Percentiles rank a stretch among this genome's conserved stretches.
Evolutionary conservation across 164 flowering plant species (phyloP).

Genomic region (Akebia trifoliata): DNA sequence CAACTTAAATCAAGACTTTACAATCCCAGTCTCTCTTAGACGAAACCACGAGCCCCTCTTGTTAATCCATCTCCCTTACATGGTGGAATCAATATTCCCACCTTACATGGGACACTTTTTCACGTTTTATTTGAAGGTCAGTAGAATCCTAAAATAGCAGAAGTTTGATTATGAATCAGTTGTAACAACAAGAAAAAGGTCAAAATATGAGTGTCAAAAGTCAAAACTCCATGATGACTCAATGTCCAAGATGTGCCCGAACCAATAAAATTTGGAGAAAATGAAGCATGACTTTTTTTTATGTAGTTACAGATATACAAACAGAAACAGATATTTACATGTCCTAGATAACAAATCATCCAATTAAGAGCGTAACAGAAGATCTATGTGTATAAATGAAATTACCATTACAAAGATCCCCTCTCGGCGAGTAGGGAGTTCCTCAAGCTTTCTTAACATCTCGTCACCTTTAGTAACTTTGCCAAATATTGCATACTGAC

Average conservation of each 20-base stretch:
- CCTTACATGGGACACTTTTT: too few species aligned
- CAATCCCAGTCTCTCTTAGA: background rate
- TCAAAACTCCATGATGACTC: background rate
- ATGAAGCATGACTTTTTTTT: background rate
- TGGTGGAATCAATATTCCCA: too few species aligned
- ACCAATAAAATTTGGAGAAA: background rate
- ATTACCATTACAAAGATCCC: constrained; percentile 95
- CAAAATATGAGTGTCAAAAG: too few species aligned
- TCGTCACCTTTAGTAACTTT: constrained; percentile 92
- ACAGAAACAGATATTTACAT: background rate
- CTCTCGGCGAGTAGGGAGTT: constrained; percentile 81
- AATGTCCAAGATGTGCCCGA: too few species aligned
- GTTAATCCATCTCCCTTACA: background rate
- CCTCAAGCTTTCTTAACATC: constrained; percentile 81
- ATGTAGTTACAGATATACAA: background rate
- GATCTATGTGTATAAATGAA: constrained; percentile 3
- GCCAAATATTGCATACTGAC: constrained; percentile 95
- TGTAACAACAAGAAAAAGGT: too few species aligned
- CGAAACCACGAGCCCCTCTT: background rate
- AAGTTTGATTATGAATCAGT: too few species aligned
- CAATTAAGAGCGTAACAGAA: background rate
- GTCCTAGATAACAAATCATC: background rate
- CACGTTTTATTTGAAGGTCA: too few species aligned
- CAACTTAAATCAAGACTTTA: background rate
- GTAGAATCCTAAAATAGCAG: too few species aligned